phyloP scores from a whole-genome alignment of 306 rosid species.

The Glycine tomentella region DNA sequence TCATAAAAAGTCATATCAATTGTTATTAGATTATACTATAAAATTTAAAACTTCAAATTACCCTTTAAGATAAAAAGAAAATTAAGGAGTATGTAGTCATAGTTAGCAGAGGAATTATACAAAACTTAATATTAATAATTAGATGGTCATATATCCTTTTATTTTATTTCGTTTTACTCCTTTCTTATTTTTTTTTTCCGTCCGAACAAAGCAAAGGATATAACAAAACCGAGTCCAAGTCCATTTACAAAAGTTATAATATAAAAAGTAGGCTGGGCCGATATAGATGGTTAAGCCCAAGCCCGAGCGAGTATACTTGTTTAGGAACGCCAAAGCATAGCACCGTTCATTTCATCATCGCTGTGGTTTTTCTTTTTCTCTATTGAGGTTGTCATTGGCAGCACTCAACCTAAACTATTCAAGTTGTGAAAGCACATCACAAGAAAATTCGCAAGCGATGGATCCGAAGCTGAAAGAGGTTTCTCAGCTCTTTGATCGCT shows the following conservation, averaged over 20 bases:
- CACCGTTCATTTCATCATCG: background rate
- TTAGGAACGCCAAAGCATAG: background rate
- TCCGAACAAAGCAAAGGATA: too few species aligned
- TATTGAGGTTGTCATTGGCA: constrained; percentile 1
- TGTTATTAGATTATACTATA: too few species aligned
- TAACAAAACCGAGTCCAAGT: too few species aligned
- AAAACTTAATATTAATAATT: too few species aligned
- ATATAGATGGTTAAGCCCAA: background rate
- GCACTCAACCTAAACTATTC: background rate
- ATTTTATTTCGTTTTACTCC: too few species aligned
- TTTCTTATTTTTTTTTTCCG: too few species aligned
- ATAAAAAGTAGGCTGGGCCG: background rate
- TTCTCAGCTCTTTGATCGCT: constrained; percentile 79
- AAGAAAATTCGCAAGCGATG: constrained; percentile 47
- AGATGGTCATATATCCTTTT: too few species aligned
- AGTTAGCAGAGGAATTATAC: too few species aligned
- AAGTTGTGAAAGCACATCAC: background rate
- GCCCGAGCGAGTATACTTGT: background rate
- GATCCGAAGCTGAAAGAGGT: constrained; percentile 84
- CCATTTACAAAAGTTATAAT: background rate
- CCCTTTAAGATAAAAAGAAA: too few species aligned
- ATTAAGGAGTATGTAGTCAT: too few species aligned
- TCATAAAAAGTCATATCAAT: too few species aligned
- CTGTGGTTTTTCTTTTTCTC: background rate
- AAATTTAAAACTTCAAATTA: too few species aligned